A percentile compares a stretch with the other conserved stretches of the same genome.
These are phyloP conservation scores for Endotrypanum monterogeii DNA, from an alignment of 208 protist genomes.

Conservation along the genomic window DNA sequence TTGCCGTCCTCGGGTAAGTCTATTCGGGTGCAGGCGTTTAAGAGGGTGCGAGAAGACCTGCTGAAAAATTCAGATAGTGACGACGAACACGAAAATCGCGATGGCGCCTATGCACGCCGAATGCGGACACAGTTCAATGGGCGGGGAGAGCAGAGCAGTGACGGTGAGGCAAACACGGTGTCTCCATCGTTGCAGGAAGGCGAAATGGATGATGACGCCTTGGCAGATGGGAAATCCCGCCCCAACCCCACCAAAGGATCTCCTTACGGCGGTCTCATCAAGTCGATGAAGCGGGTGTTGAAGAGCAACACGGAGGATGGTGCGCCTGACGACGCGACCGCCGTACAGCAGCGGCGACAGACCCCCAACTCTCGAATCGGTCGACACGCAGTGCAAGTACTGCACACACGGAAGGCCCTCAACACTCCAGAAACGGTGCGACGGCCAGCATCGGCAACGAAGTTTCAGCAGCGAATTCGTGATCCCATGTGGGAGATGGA, in stretches of 20 bases:
- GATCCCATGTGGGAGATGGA: slow-evolving; percentile 85
- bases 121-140: slow-evolving; percentile 1
- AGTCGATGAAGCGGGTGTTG: slow-evolving; percentile 41
- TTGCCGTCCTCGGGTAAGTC: background rate
- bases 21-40: slow-evolving; percentile 5
- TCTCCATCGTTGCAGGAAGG: background rate
- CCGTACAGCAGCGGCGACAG: background rate
- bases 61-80: slow-evolving; percentile 35
- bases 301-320: background rate
- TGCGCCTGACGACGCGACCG: background rate
- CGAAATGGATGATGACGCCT: background rate
- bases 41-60: slow-evolving; percentile 31
- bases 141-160: background rate
- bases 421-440: slow-evolving; percentile 47
- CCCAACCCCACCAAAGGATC: slow-evolving; percentile 12
- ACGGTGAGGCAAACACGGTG: background rate
- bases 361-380: slow-evolving; percentile 30
- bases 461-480: slow-evolving; percentile 78
- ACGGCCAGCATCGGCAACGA: slow-evolving; percentile 47
- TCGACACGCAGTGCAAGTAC: slow-evolving; percentile 39
- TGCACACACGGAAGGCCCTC: slow-evolving; percentile 36
- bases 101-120: slow-evolving; percentile 12
- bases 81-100: slow-evolving; percentile 10
- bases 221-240: background rate
- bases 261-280: slow-evolving; percentile 56